phyloP scores from a whole-genome alignment of 495 filamentous ascomycete genomes.

The Penicillium manginii region DNA sequence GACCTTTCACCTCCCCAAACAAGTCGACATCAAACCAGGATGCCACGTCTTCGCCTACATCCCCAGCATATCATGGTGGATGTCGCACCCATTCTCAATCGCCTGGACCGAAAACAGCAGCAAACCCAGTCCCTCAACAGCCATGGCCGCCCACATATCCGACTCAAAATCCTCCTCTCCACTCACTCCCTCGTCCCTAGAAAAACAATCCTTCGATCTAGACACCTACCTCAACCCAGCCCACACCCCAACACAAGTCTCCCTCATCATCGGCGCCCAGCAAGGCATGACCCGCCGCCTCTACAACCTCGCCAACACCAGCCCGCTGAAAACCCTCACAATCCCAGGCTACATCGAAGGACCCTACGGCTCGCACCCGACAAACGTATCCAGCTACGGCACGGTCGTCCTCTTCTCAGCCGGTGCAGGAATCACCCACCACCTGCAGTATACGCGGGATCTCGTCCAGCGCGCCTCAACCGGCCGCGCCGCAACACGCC shows the following conservation, averaged over 20 bases:
- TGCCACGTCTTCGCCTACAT: conserved; percentile 85
- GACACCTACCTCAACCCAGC: conserved; percentile 25
- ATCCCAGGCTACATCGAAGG: conserved; percentile 75
- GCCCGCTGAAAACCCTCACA: conserved; percentile 60
- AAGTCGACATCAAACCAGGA: conserved; percentile 73
- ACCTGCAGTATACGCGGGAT: conserved; percentile 76
- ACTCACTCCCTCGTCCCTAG: conserved; percentile 32
- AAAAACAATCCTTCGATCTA: conserved; percentile 47
- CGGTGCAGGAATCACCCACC: conserved; percentile 88
- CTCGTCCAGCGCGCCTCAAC: conserved; percentile 70
- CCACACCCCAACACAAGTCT: conserved; percentile 60
- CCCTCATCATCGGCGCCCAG: conserved; percentile 76
- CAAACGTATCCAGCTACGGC: conserved; percentile 74
- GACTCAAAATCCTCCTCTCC: conserved; percentile 10
- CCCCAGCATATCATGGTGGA: conserved; percentile 71
- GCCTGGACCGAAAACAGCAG: conserved; percentile 54
- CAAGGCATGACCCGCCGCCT: conserved; percentile 83
- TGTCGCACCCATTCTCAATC: conserved; percentile 64
- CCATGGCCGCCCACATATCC: conserved; percentile 11
- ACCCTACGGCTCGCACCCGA: conserved; percentile 73
- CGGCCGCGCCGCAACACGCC: conserved; percentile 73
- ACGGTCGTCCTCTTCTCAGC: conserved; percentile 86
- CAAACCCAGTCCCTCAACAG: conserved; percentile 22
- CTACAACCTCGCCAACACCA: conserved; percentile 66
- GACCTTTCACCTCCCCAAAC: conserved; percentile 77